phyloP scores from a whole-genome alignment of 495 filamentous ascomycete genomes.

The Hyaloscypha hepaticicola region DNA sequence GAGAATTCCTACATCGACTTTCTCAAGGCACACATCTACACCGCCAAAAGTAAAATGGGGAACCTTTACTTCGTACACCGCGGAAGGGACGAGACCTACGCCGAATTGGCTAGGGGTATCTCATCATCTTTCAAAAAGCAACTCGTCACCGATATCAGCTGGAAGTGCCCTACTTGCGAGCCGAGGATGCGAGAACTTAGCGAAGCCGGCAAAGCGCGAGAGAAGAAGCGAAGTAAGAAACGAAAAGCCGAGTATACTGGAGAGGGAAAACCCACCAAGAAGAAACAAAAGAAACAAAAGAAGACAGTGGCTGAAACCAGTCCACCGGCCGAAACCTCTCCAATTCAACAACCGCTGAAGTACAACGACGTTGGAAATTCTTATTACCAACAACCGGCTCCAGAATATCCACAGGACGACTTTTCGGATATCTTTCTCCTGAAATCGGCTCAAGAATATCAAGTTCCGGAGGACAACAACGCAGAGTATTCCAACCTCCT shows the following conservation, averaged over 20 bases:
- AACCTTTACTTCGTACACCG: neutral
- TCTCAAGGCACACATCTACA: neutral
- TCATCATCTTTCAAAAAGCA: neutral
- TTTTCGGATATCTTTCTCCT: too few relatives aligned
- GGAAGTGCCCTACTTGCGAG: neutral
- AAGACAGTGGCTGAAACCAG: too few relatives aligned
- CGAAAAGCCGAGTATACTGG: neutral
- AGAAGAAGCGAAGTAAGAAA: neutral
- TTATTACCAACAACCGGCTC: too few relatives aligned
- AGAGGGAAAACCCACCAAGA: too few relatives aligned
- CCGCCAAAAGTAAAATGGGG: neutral
- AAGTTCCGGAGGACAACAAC: too few relatives aligned
- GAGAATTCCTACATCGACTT: slow-evolving; percentile 7
- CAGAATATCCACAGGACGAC: too few relatives aligned
- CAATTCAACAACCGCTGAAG: too few relatives aligned
- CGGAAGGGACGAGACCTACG: slow-evolving; percentile 6
- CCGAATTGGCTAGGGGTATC: neutral
- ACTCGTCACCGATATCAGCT: neutral
- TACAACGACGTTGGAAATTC: too few relatives aligned
- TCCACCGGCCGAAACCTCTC: too few relatives aligned
- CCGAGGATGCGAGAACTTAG: neutral
- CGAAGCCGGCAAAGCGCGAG: neutral
- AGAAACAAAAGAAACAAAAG: too few relatives aligned
- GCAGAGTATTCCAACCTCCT: too few relatives aligned
- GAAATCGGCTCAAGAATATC: too few relatives aligned